Conservation (phyloP, 345 rosid genomes). For the Ceriops tagal region DNA sequence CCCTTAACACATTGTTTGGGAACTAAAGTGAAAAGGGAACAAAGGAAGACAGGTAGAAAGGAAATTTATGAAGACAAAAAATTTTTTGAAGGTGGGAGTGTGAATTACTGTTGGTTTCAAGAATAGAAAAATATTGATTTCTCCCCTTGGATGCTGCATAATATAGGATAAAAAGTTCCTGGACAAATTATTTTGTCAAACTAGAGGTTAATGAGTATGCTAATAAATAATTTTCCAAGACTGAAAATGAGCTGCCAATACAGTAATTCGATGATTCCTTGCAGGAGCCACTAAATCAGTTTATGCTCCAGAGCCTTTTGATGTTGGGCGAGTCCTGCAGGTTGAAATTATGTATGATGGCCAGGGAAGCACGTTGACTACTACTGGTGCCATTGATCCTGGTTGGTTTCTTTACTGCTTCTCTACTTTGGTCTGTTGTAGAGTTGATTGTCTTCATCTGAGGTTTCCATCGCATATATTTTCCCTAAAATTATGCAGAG, state of each 20-base stretch:
- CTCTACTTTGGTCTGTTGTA: constrained; percentile 1
- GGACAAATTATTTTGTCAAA: not conserved
- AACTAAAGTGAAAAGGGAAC: too few relatives aligned
- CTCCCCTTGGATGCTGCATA: not conserved
- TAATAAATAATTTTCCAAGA: not conserved
- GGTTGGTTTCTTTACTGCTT: constrained; percentile 42
- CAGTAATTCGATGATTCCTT: not conserved
- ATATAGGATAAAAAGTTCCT: not conserved
- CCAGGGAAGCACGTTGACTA: constrained; percentile 49
- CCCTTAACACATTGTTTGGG: not conserved
- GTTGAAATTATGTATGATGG: constrained; percentile 59
- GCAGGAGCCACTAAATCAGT: constrained; percentile 88
- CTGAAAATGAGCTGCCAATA: not conserved
- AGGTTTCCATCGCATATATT: not conserved
- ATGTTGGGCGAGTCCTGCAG: constrained; percentile 72
- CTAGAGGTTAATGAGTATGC: not conserved
- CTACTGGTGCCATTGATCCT: constrained; percentile 75
- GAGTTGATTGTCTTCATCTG: too few relatives aligned
- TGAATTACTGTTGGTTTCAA: not conserved
- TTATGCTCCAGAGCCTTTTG: constrained; percentile 93
- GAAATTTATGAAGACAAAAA: too few relatives aligned
- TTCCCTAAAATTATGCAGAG: not conserved
- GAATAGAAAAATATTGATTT: not conserved
- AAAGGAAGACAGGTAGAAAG: too few relatives aligned
- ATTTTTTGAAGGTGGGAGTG: not conserved